Conservation (phyloP, 495 filamentous ascomycete species). For the Aspergillus wentii region DNA sequence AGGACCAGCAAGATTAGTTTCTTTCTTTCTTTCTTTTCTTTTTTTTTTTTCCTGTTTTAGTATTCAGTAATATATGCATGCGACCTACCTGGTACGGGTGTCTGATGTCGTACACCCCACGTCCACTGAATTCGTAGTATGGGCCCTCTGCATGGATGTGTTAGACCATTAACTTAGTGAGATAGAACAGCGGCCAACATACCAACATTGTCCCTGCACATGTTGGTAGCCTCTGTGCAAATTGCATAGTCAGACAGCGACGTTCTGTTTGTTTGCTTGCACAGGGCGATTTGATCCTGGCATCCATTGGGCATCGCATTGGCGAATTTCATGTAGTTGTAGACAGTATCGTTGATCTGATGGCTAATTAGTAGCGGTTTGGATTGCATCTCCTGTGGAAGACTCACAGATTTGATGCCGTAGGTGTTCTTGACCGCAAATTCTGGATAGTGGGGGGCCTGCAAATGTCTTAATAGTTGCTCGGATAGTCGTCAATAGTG, state of each 20-base stretch:
- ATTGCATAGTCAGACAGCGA: conserved; percentile 35
- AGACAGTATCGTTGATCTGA: conserved; percentile 52
- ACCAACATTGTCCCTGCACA: conserved; percentile 41
- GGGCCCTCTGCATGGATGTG: conserved; percentile 30
- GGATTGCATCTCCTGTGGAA: conserved; percentile 27
- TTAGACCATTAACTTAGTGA: too few relatives aligned
- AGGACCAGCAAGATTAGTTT: too few relatives aligned
- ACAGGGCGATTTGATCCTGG: conserved; percentile 48
- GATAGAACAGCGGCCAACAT: too few relatives aligned
- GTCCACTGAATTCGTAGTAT: conserved; percentile 26
- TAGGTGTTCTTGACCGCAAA: conserved; percentile 74
- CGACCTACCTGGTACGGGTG: conserved; percentile 36
- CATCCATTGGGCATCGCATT: conserved; percentile 54
- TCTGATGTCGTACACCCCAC: conserved; percentile 62
- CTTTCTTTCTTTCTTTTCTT: conserved; percentile 20
- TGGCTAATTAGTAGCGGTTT: conserved; percentile 5
- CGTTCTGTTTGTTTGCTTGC: conserved; percentile 37
- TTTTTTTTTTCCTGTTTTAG: conserved; percentile 26
- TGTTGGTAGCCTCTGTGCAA: conserved; percentile 34
- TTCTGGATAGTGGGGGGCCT: conserved; percentile 56
- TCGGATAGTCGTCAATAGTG: background rate
- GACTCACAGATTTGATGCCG: conserved; percentile 56
- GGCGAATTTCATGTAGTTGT: conserved; percentile 45
- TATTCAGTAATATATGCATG: conserved; percentile 26
- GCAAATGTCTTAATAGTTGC: background rate